These are phyloP conservation scores for Dimargaris verticillata DNA, from an alignment of 192 early-diverging fungal genomes.

Conservation along the genomic window DNA sequence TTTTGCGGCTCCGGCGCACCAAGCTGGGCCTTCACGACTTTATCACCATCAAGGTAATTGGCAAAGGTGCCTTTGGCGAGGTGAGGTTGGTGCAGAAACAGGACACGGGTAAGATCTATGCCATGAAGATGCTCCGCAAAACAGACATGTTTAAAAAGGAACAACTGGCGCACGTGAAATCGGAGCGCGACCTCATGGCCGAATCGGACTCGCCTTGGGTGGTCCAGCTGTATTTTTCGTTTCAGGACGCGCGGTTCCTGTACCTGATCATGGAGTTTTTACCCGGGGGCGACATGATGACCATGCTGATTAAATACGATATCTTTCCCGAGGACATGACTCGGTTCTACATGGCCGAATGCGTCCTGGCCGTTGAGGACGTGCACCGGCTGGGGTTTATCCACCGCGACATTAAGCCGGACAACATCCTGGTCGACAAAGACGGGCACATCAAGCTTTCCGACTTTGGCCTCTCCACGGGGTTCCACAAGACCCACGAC, in stretches of 20 bases:
- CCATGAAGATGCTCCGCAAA: slow-evolving; percentile 94
- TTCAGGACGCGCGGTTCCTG: slow-evolving; percentile 84
- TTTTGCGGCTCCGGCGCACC: slow-evolving; percentile 78
- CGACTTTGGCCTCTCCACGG: slow-evolving; percentile 99
- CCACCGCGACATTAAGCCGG: slow-evolving; percentile 78
- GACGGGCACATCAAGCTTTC: slow-evolving; percentile 98
- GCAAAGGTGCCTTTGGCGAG: slow-evolving; percentile 97
- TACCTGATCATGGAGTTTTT: slow-evolving; percentile 99
- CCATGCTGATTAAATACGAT: slow-evolving; percentile 97
- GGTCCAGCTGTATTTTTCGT: slow-evolving; percentile 94
- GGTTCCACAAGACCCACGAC: slow-evolving; percentile 98
- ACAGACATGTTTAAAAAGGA: slow-evolving; percentile 98
- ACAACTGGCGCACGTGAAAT: slow-evolving; percentile 95
- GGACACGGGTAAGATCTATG: slow-evolving; percentile 95
- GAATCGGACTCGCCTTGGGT: slow-evolving; percentile 96
- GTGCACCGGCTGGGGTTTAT: slow-evolving; percentile 92
- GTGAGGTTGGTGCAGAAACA: slow-evolving; percentile 90
- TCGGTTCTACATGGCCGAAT: slow-evolving; percentile 97
- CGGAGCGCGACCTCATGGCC: slow-evolving; percentile 94
- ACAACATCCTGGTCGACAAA: slow-evolving; percentile 87
- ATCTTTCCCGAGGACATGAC: slow-evolving; percentile 94
- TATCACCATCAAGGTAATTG: slow-evolving; percentile 91
- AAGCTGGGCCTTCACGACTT: slow-evolving; percentile 85
- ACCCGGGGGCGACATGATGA: slow-evolving; percentile 98
- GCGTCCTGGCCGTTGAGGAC: slow-evolving; percentile 78